These are phyloP conservation scores for Krasilnikovozyma curviuscula DNA, from an alignment of 768 basidiomycete species.

Conservation along the genomic window DNA sequence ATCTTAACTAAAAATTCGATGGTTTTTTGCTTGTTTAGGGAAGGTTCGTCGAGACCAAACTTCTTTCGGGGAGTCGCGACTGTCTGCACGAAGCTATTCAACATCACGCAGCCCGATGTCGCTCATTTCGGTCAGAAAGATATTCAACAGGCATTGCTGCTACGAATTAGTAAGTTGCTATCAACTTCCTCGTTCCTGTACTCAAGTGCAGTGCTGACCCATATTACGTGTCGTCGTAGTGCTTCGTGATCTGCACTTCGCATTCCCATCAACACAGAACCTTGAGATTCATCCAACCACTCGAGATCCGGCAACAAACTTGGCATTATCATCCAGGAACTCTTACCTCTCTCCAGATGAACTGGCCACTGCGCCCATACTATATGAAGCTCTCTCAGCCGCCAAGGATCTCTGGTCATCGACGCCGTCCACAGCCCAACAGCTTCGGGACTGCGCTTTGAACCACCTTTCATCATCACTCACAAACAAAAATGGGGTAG, in stretches of 20 bases:
- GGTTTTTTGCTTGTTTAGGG: background rate
- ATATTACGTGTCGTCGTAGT: slow-evolving; percentile 25
- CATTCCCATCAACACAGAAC: slow-evolving; percentile 49
- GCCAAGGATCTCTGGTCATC: slow-evolving; percentile 40
- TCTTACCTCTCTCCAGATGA: slow-evolving; percentile 52
- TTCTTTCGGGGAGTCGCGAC: slow-evolving; percentile 95
- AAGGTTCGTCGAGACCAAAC: slow-evolving; percentile 7
- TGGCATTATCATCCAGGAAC: slow-evolving; percentile 85
- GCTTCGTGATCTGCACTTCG: slow-evolving; percentile 56
- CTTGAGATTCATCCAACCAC: slow-evolving; percentile 76
- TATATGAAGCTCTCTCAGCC: slow-evolving; percentile 47
- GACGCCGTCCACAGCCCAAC: slow-evolving; percentile 17
- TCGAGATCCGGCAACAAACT: slow-evolving; percentile 37
- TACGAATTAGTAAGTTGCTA: slow-evolving; percentile 32
- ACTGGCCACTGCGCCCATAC: slow-evolving; percentile 43
- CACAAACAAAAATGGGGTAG: slow-evolving; percentile 29
- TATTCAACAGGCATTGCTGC: slow-evolving; percentile 80
- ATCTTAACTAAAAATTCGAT: background rate
- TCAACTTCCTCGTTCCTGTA: background rate
- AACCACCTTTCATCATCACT: slow-evolving; percentile 13
- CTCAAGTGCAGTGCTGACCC: background rate
- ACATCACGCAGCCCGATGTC: slow-evolving; percentile 72
- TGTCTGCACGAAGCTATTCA: slow-evolving; percentile 85
- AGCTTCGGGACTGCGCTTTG: slow-evolving; percentile 16
- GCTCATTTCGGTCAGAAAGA: slow-evolving; percentile 97